Percentiles rank a stretch among this genome's conserved stretches.
Evolutionary conservation across 2,329 filamentous ascomycete genomes (phyloP).

Genomic region (Periconia sp.): DNA sequence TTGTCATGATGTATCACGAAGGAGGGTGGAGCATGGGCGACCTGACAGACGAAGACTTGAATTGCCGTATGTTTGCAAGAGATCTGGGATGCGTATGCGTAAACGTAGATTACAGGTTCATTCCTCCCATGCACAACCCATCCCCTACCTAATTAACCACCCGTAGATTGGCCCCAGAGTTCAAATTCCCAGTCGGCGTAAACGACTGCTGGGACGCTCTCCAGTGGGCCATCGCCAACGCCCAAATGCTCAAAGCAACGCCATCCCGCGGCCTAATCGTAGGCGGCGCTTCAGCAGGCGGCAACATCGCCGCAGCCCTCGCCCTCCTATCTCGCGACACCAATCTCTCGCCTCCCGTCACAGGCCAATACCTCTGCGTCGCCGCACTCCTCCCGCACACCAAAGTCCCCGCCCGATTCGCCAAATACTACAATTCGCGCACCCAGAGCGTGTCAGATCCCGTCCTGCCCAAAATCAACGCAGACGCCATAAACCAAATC

Average conservation of each 20-base stretch:
- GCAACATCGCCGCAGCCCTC: slow-evolving; percentile 58
- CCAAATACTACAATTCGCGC: slow-evolving; percentile 49
- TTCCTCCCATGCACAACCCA: neutral
- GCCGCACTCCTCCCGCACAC: slow-evolving; percentile 51
- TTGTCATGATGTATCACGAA: slow-evolving; percentile 49
- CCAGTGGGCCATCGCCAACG: slow-evolving; percentile 47
- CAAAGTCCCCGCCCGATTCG: slow-evolving; percentile 49
- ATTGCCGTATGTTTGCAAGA: slow-evolving; percentile 48
- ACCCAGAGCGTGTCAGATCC: slow-evolving; percentile 30
- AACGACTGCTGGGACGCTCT: slow-evolving; percentile 57
- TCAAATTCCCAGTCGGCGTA: slow-evolving; percentile 56
- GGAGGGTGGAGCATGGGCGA: slow-evolving; percentile 55
- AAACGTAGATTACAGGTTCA: slow-evolving; percentile 57
- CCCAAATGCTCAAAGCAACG: slow-evolving; percentile 44
- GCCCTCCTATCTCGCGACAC: slow-evolving; percentile 52
- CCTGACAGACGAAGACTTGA: slow-evolving; percentile 50
- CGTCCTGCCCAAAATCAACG: slow-evolving; percentile 23
- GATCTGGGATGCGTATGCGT: slow-evolving; percentile 51
- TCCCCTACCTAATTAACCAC: neutral
- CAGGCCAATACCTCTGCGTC: slow-evolving; percentile 55
- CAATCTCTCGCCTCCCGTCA: slow-evolving; percentile 50
- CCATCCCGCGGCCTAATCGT: slow-evolving; percentile 56
- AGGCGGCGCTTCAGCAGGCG: slow-evolving; percentile 59
- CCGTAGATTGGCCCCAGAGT: slow-evolving; percentile 55
- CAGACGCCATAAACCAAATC: slow-evolving; percentile 19